These are phyloP conservation scores for Dactylellina leptospora DNA, from an alignment of 2,329 filamentous ascomycete genomes.

Conservation along the genomic window DNA sequence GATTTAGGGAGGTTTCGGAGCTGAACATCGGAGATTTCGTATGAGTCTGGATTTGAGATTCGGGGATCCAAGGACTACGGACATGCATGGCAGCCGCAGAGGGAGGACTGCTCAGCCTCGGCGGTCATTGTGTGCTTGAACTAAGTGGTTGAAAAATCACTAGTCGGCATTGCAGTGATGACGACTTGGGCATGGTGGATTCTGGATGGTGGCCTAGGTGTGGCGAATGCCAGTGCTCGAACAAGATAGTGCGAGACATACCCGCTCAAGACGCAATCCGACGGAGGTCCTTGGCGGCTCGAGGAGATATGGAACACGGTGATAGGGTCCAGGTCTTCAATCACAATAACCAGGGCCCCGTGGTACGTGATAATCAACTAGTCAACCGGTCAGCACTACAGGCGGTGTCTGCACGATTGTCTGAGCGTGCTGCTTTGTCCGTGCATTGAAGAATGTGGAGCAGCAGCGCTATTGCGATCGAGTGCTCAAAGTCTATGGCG, in stretches of 20 bases:
- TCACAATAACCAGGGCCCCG: slow-evolving; percentile 30
- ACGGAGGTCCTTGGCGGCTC: slow-evolving; percentile 5
- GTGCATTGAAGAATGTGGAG: slow-evolving; percentile 40
- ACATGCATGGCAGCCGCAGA: not conserved
- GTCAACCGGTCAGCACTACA: not conserved
- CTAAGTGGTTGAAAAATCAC: not conserved
- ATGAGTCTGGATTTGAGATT: not conserved
- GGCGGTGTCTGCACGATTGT: slow-evolving; percentile 4
- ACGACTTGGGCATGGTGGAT: slow-evolving; percentile 19
- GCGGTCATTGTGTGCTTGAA: not conserved
- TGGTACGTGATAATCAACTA: too few species aligned
- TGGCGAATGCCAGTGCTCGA: slow-evolving; percentile 36
- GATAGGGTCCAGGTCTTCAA: slow-evolving; percentile 3
- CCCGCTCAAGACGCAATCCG: slow-evolving; percentile 35
- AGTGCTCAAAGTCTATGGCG: slow-evolving; percentile 21
- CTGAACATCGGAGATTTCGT: slow-evolving; percentile 39
- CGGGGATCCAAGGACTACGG: slow-evolving; percentile 1
- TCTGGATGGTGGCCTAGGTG: slow-evolving; percentile 27
- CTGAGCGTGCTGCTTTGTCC: slow-evolving; percentile 29
- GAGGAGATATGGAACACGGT: slow-evolving; percentile 26
- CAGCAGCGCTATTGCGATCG: slow-evolving; percentile 13
- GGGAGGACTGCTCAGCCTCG: slow-evolving; percentile 29
- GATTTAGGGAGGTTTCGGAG: slow-evolving; percentile 12
- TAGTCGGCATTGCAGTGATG: not conserved
- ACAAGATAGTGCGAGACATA: slow-evolving; percentile 45